Evolutionary conservation across 2,329 filamentous ascomycete genomes (phyloP).

Genomic region (Sclerotinia subarctica): DNA sequence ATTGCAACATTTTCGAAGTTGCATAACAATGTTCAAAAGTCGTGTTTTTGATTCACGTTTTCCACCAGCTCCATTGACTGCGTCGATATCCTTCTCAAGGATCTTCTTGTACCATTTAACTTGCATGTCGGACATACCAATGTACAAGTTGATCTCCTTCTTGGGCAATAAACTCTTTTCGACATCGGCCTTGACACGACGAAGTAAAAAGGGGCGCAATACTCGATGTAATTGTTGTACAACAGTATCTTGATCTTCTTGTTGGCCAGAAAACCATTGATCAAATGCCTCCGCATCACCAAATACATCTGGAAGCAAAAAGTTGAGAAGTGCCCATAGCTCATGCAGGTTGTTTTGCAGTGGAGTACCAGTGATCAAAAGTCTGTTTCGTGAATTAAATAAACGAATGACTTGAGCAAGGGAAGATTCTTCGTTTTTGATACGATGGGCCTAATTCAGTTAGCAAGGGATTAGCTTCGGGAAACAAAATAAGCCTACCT

Average conservation of each 20-base stretch:
- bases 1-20: conserved; percentile 97
- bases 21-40: conserved; percentile 98
- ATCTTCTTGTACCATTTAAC: conserved; percentile 99
- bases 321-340: conserved; percentile 95
- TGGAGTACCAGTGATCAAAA: conserved; percentile 94
- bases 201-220: conserved; percentile 86
- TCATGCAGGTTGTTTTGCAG: conserved; percentile 98
- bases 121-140: conserved; percentile 99
- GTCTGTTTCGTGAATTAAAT: conserved; percentile 91
- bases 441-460: conserved; percentile 67
- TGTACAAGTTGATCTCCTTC: conserved; percentile 94
- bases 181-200: conserved; percentile 94
- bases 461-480: neutral
- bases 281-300: conserved; percentile 96
- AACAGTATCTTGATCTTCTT: conserved; percentile 88
- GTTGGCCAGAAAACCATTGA: conserved; percentile 93
- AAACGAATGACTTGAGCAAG: conserved; percentile 93
- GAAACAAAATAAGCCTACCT: conserved; percentile 45
- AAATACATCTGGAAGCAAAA: conserved; percentile 96
- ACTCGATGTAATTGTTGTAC: conserved; percentile 95
- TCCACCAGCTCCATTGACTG: conserved; percentile 92
- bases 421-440: conserved; percentile 99
- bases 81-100: conserved; percentile 97
- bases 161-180: conserved; percentile 97
- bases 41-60: conserved; percentile 98